These are phyloP conservation scores for Populus nigra DNA, from an alignment of 345 rosid species.

Conservation along the genomic window DNA sequence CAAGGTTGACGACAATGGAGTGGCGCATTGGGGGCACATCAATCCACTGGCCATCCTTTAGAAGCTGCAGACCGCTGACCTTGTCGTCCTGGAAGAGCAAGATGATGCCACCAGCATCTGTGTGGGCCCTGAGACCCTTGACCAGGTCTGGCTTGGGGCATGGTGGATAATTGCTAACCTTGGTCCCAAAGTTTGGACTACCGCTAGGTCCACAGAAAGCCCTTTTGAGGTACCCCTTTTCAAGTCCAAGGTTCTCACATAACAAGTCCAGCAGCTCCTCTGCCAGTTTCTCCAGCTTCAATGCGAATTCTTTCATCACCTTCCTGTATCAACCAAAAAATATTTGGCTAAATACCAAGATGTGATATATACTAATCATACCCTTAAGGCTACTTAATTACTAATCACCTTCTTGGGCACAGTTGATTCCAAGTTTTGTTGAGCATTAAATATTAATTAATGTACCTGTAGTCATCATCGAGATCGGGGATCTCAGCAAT, in stretches of 20 bases:
- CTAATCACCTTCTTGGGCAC: neutral
- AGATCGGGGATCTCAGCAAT: constrained; percentile 72
- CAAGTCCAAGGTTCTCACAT: constrained; percentile 82
- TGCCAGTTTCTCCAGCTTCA: constrained; percentile 68
- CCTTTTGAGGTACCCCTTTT: constrained; percentile 71
- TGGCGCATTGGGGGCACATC: constrained; percentile 95
- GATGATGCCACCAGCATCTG: constrained; percentile 98
- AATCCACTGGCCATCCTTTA: constrained; percentile 82
- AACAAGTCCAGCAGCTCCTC: constrained; percentile 73
- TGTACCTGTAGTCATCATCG: constrained; percentile 63
- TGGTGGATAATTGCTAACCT: constrained; percentile 96
- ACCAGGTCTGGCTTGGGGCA: constrained; percentile 85
- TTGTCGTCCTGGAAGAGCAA: constrained; percentile 80
- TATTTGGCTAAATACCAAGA: neutral
- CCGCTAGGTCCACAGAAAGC: constrained; percentile 62
- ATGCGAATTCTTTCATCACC: constrained; percentile 72
- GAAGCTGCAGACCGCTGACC: constrained; percentile 93
- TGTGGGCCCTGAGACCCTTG: constrained; percentile 92
- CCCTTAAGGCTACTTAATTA: too few relatives aligned
- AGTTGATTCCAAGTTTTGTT: too few relatives aligned
- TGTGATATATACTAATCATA: neutral
- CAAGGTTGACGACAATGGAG: constrained; percentile 87
- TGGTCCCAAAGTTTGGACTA: constrained; percentile 76
- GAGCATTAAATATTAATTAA: neutral
- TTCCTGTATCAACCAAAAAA: constrained; percentile 36